phyloP scores from a whole-genome alignment of 805 yeast genomes.

The Jamesozyma spencerorum region DNA sequence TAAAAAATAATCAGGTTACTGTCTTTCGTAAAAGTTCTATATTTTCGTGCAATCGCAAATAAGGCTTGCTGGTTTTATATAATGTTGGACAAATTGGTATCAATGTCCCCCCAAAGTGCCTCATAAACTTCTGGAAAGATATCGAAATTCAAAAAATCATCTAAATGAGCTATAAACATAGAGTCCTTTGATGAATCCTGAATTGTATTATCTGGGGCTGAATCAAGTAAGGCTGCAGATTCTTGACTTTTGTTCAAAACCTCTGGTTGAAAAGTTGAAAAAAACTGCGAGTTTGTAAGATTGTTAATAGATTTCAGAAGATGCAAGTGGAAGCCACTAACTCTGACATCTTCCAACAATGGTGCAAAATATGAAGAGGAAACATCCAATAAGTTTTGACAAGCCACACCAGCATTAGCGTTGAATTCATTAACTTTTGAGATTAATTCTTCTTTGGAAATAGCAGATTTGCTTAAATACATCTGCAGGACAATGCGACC shows the following conservation, averaged over 20 bases:
- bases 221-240: too few relatives aligned
- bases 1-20: too few relatives aligned
- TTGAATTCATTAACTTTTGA: background rate
- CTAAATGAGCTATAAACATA: constrained; percentile 1
- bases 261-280: background rate
- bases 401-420: background rate
- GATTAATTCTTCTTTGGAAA: background rate
- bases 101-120: constrained; percentile 1
- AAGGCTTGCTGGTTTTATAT: too few relatives aligned
- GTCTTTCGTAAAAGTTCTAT: too few relatives aligned
- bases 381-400: background rate
- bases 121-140: constrained; percentile 5
- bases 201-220: too few relatives aligned
- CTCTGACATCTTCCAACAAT: background rate
- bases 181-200: background rate
- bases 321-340: background rate
- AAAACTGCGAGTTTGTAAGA: constrained; percentile 1
- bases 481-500: constrained; percentile 1
- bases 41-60: too few relatives aligned
- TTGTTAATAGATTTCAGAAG: background rate
- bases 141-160: constrained; percentile 3
- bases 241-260: too few relatives aligned
- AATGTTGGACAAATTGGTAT: too few relatives aligned
- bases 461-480: background rate
- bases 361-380: background rate